phyloP scores from a whole-genome alignment of 2,329 filamentous ascomycete species.

The Macroventuria anomochaeta region DNA sequence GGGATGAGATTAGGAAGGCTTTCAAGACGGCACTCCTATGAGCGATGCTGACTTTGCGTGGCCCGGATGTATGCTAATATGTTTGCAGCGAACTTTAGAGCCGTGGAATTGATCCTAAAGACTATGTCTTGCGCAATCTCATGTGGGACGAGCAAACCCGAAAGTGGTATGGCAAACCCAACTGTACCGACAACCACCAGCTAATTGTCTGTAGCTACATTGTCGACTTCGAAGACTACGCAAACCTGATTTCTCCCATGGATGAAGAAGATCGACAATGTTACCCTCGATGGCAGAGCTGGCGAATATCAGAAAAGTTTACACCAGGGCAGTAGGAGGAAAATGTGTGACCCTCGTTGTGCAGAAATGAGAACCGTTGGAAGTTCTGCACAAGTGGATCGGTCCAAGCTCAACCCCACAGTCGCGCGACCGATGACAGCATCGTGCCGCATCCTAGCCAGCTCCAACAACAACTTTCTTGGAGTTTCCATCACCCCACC shows the following conservation, averaged over 20 bases:
- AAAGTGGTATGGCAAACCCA: slow-evolving; percentile 4
- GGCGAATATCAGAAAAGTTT: too few species aligned
- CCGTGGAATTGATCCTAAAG: neutral
- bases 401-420: slow-evolving; percentile 18
- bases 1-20: neutral
- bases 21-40: neutral
- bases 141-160: slow-evolving; percentile 2
- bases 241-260: too few species aligned
- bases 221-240: neutral
- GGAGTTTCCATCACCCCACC: slow-evolving; percentile 5
- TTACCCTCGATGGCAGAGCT: too few species aligned
- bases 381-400: too few species aligned
- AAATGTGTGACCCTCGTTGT: too few species aligned
- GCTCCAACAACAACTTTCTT: slow-evolving; percentile 23
- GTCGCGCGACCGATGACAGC: slow-evolving; percentile 32
- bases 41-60: too few species aligned
- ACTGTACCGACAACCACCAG: too few species aligned
- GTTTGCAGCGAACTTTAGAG: neutral
- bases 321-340: too few species aligned
- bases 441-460: slow-evolving; percentile 27
- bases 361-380: too few species aligned
- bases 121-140: neutral
- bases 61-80: neutral
- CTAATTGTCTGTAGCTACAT: neutral
- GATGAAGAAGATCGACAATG: too few species aligned